A percentile compares a stretch with the other conserved stretches of the same genome.
These are phyloP conservation scores for Multifurca ochricompacta DNA, from an alignment of 768 basidiomycete species.

Conservation along the genomic window DNA sequence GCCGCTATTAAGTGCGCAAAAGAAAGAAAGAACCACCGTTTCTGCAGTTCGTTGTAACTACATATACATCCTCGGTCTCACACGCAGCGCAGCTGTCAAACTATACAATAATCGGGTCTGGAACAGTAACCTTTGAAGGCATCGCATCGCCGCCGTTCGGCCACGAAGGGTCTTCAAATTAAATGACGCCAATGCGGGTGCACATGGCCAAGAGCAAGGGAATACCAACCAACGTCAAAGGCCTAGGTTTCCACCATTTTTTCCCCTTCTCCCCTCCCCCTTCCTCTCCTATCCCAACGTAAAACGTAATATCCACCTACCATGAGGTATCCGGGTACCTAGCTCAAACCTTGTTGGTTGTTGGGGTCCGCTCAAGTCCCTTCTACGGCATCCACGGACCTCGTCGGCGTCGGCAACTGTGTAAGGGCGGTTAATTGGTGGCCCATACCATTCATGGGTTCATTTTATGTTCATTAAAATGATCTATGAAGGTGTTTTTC, in stretches of 20 bases:
- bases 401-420: not conserved
- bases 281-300: too few relatives aligned
- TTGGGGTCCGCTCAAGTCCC: not conserved
- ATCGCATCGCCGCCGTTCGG: not conserved
- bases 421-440: not conserved
- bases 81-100: not conserved
- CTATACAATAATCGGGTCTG: not conserved
- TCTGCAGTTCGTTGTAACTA: not conserved
- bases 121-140: not conserved
- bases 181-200: not conserved
- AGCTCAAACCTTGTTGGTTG: not conserved
- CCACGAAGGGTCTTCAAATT: not conserved
- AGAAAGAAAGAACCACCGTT: slow-evolving; percentile 8
- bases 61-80: not conserved
- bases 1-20: not conserved
- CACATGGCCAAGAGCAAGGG: not conserved
- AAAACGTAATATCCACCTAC: slow-evolving; percentile 5
- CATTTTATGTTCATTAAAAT: too few relatives aligned
- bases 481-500: too few relatives aligned
- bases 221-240: not conserved
- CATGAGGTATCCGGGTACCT: not conserved
- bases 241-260: not conserved
- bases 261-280: too few relatives aligned
- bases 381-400: not conserved
- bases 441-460: too few relatives aligned